These are phyloP conservation scores for Venturia oleaginea DNA, from an alignment of 2,329 filamentous ascomycete species.

Conservation along the genomic window DNA sequence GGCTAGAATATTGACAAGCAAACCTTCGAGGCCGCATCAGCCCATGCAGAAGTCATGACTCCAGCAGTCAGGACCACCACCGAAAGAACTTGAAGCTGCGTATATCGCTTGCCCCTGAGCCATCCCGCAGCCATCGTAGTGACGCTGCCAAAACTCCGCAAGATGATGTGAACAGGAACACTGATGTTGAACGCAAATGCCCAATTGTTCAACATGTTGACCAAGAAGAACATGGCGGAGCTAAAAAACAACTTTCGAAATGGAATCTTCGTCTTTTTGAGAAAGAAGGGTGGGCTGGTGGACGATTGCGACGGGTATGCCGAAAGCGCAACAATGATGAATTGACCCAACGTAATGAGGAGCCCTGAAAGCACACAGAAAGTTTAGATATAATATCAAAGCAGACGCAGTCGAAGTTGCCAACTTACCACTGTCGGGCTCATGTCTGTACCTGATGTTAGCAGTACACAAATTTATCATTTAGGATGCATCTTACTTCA, in stretches of 20 bases:
- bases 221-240: constrained; percentile 80
- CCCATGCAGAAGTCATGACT: constrained; percentile 80
- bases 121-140: constrained; percentile 91
- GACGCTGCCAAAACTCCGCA: constrained; percentile 89
- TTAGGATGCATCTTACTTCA: constrained; percentile 58
- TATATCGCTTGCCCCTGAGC: constrained; percentile 77
- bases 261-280: constrained; percentile 71
- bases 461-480: constrained; percentile 14
- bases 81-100: constrained; percentile 67
- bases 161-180: constrained; percentile 91
- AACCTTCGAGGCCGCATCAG: constrained; percentile 79
- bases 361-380: constrained; percentile 47
- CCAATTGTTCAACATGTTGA: constrained; percentile 96
- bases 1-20: neutral
- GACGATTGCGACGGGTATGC: constrained; percentile 37
- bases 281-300: constrained; percentile 55
- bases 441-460: constrained; percentile 49
- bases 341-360: constrained; percentile 43
- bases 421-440: constrained; percentile 66
- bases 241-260: constrained; percentile 79
- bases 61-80: constrained; percentile 78
- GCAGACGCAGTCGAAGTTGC: constrained; percentile 1
- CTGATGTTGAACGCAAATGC: constrained; percentile 96
- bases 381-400: neutral
- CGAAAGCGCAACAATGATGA: constrained; percentile 54